Percentiles rank a stretch among this genome's conserved stretches.
Conservation (phyloP, 306 rosid genomes). For the Phaseolus lunatus region DNA sequence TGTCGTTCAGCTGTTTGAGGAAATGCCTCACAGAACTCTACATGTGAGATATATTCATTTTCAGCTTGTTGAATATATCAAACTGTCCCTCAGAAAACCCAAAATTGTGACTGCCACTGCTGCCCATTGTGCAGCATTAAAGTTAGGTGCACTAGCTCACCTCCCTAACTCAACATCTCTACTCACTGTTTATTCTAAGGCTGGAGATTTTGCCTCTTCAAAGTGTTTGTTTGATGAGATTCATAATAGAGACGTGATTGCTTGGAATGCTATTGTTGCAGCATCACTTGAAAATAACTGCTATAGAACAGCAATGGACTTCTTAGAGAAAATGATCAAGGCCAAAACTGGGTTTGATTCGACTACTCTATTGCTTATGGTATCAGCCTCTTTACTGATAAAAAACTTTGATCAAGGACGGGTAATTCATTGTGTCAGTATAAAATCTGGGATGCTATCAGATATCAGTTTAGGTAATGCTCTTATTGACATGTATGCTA, state of each 20-base stretch:
- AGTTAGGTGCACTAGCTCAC: conserved; percentile 55
- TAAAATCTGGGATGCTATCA: conserved; percentile 60
- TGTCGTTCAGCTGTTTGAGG: conserved; percentile 45
- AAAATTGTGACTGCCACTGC: conserved; percentile 36
- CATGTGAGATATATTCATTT: conserved; percentile 28
- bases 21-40: conserved; percentile 49
- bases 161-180: conserved; percentile 60
- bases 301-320: conserved; percentile 46
- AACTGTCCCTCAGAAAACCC: conserved; percentile 34
- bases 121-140: conserved; percentile 57
- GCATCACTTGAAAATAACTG: conserved; percentile 53
- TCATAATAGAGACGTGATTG: conserved; percentile 53
- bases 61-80: conserved; percentile 45
- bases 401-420: conserved; percentile 54
- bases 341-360: conserved; percentile 57
- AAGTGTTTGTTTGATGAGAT: conserved; percentile 54
- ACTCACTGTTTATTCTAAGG: conserved; percentile 55
- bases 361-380: conserved; percentile 65
- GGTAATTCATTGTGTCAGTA: conserved; percentile 56
- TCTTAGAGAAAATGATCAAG: conserved; percentile 52
- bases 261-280: conserved; percentile 67
- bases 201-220: conserved; percentile 54
- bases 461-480: conserved; percentile 55
- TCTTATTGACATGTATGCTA: conserved; percentile 63
- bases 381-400: conserved; percentile 47